Percentiles rank a stretch among this genome's conserved stretches.
phyloP scores from a whole-genome alignment of 805 yeast genomes.

The Clavispora asparagi region DNA sequence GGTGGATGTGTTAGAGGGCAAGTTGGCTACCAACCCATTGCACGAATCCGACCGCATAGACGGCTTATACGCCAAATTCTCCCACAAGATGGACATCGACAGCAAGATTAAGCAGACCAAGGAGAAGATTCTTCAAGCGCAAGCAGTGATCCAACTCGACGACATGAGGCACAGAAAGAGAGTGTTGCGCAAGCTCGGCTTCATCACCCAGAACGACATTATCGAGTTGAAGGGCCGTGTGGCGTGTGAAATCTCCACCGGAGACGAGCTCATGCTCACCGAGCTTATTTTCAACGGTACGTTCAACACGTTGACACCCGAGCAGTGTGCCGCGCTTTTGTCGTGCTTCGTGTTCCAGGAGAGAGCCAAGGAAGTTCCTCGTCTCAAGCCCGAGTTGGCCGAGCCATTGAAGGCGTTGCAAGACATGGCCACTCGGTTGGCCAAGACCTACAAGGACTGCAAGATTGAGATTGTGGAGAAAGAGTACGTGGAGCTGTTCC shows the following conservation, averaged over 20 bases:
- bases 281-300: constrained; percentile 94
- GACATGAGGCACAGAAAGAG: constrained; percentile 90
- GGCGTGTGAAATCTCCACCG: constrained; percentile 93
- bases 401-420: constrained; percentile 86
- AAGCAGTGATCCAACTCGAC: constrained; percentile 88
- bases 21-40: constrained; percentile 65
- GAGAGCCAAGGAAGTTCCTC: constrained; percentile 81
- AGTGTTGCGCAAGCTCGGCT: constrained; percentile 86
- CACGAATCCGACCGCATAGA: constrained; percentile 55
- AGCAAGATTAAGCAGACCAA: constrained; percentile 54
- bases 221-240: constrained; percentile 96
- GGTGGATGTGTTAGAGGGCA: constrained; percentile 76
- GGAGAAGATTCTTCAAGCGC: constrained; percentile 72
- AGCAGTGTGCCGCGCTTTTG: constrained; percentile 85
- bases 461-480: constrained; percentile 87
- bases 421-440: constrained; percentile 87
- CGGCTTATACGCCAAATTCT: constrained; percentile 61
- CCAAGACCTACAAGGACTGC: constrained; percentile 83
- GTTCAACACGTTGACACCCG: constrained; percentile 81
- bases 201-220: constrained; percentile 79
- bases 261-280: constrained; percentile 79
- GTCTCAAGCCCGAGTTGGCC: constrained; percentile 82
- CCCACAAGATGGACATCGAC: constrained; percentile 57
- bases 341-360: constrained; percentile 98
- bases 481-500: constrained; percentile 87